Evolutionary conservation across 1,284 basidiomycete species (phyloP).

Genomic region (Naganishia albida): DNA sequence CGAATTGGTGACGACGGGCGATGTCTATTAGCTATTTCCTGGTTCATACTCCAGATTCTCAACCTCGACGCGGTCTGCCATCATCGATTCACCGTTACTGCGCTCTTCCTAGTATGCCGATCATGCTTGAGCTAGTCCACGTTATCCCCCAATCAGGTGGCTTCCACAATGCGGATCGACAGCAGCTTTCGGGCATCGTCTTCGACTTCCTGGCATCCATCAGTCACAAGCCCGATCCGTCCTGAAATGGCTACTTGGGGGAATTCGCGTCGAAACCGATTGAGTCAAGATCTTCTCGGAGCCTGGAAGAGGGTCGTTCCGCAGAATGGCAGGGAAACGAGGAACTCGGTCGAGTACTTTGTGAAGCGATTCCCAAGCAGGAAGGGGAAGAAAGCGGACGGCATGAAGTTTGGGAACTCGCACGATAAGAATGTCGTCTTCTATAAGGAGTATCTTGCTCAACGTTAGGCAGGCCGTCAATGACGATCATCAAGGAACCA

Average conservation of each 20-base stretch:
- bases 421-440: background rate
- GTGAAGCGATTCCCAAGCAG: conserved; percentile 7
- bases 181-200: background rate
- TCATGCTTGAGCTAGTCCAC: background rate
- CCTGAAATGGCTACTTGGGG: background rate
- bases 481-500: background rate
- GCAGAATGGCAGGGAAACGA: background rate
- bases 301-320: background rate
- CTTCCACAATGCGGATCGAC: background rate
- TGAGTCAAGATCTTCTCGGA: background rate
- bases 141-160: background rate
- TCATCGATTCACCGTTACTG: background rate
- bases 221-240: background rate
- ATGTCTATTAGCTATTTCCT: conserved; percentile 3
- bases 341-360: conserved; percentile 12
- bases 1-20: background rate
- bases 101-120: background rate
- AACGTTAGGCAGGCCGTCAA: background rate
- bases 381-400: background rate
- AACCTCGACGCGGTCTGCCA: background rate
- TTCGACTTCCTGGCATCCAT: conserved; percentile 8
- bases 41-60: background rate
- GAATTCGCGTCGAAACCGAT: background rate
- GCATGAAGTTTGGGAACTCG: background rate
- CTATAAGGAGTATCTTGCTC: conserved; percentile 1